phyloP scores from a whole-genome alignment of 225 moss, liverwort and hornwort genomes.

The Ulota crispa region DNA sequence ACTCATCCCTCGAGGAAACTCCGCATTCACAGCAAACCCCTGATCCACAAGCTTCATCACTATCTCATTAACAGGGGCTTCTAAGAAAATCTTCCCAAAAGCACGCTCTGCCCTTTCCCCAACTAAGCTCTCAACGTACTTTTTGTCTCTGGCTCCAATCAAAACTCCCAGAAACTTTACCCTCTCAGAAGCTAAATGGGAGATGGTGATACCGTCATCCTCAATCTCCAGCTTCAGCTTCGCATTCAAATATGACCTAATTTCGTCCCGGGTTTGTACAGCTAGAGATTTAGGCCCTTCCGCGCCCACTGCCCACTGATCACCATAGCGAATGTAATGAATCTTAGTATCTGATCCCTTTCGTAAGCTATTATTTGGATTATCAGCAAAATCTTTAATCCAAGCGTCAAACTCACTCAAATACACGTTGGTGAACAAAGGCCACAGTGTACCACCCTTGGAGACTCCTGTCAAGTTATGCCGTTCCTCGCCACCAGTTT shows the following conservation, averaged over 20 bases:
- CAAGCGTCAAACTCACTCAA: conserved; percentile 50
- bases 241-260: conserved; percentile 26
- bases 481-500: conserved; percentile 12
- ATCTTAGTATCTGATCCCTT: conserved; percentile 15
- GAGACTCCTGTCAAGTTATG: conserved; percentile 53
- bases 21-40: conserved; percentile 54
- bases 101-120: conserved; percentile 32
- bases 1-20: conserved; percentile 65
- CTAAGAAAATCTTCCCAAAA: conserved; percentile 47
- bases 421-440: conserved; percentile 51
- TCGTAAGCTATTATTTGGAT: not conserved
- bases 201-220: conserved; percentile 33
- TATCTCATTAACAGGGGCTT: conserved; percentile 62
- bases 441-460: conserved; percentile 50
- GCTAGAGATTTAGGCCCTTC: conserved; percentile 56
- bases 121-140: conserved; percentile 52
- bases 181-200: conserved; percentile 47
- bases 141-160: conserved; percentile 41
- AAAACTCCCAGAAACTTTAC: conserved; percentile 48
- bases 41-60: conserved; percentile 49
- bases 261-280: conserved; percentile 32
- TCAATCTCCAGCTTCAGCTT: conserved; percentile 41
- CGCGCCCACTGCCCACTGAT: conserved; percentile 60
- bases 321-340: conserved; percentile 54
- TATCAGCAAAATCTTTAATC: conserved; percentile 29